Evolutionary conservation across 2,329 filamentous ascomycete genomes (phyloP).

Genomic region (Fusarium verticillioides): DNA sequence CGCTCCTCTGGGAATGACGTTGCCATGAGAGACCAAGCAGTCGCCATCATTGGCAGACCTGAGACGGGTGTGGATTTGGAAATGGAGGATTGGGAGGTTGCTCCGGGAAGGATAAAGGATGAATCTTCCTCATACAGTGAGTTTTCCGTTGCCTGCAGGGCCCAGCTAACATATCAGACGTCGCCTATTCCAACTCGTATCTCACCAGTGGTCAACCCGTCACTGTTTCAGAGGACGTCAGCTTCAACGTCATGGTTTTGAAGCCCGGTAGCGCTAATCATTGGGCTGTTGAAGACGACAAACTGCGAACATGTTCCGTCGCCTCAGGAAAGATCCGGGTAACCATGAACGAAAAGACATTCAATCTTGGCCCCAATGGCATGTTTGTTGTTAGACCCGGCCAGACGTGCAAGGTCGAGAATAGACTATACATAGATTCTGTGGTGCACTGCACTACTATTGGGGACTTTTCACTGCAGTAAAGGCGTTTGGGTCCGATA

Average conservation of each 20-base stretch:
- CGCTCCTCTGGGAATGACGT: not conserved
- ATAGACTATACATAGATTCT: slow-evolving; percentile 58
- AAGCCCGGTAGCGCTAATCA: slow-evolving; percentile 51
- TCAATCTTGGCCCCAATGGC: slow-evolving; percentile 57
- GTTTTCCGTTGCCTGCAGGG: slow-evolving; percentile 28
- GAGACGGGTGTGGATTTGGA: slow-evolving; percentile 39
- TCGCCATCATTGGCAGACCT: not conserved
- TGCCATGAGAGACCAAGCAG: not conserved
- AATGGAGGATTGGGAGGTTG: slow-evolving; percentile 59
- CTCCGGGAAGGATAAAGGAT: slow-evolving; percentile 54
- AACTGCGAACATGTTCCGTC: slow-evolving; percentile 54
- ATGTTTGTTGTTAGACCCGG: slow-evolving; percentile 57
- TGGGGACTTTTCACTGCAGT: slow-evolving; percentile 33
- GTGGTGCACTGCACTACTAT: slow-evolving; percentile 56
- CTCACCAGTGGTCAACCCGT: slow-evolving; percentile 52
- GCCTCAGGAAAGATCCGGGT: slow-evolving; percentile 55
- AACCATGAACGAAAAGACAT: slow-evolving; percentile 50
- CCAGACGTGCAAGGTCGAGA: slow-evolving; percentile 52
- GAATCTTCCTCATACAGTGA: slow-evolving; percentile 49
- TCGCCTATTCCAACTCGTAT: slow-evolving; percentile 58
- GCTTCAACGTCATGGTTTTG: slow-evolving; percentile 55
- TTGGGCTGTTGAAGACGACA: slow-evolving; percentile 46
- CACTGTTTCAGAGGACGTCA: slow-evolving; percentile 50
- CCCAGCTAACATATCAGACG: slow-evolving; percentile 45
- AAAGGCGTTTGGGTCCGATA: not conserved